These are phyloP conservation scores for Lasiosphaeriaceae sp. DNA, from an alignment of 495 filamentous ascomycete genomes.

Conservation along the genomic window DNA sequence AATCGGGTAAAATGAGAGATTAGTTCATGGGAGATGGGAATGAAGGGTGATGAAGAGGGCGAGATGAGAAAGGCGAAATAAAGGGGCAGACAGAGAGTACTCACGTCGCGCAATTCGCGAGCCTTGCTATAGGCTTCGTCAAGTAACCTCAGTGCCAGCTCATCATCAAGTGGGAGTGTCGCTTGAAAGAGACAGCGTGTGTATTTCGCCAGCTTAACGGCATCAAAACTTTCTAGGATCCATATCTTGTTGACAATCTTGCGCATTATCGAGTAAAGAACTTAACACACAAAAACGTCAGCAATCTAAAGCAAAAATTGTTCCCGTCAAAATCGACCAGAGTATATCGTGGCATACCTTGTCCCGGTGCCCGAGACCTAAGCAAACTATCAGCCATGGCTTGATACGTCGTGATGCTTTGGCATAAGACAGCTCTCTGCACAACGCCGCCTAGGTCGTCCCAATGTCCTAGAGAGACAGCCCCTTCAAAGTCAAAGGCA, in stretches of 20 bases:
- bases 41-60: not conserved
- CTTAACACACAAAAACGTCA: constrained; percentile 19
- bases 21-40: too few relatives aligned
- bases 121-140: constrained; percentile 53
- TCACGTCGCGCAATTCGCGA: constrained; percentile 37
- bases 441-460: constrained; percentile 60
- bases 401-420: constrained; percentile 37
- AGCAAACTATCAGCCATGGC: constrained; percentile 60
- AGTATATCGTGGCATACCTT: constrained; percentile 27
- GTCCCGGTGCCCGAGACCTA: constrained; percentile 47
- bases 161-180: constrained; percentile 46
- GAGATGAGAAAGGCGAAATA: not conserved
- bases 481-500: constrained; percentile 74
- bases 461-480: constrained; percentile 62
- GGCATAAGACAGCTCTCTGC: constrained; percentile 43
- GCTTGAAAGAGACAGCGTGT: constrained; percentile 68
- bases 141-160: constrained; percentile 50
- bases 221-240: constrained; percentile 47
- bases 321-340: not conserved
- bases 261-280: constrained; percentile 47
- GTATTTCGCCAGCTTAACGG: constrained; percentile 61
- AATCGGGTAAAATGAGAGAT: too few relatives aligned
- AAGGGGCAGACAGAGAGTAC: not conserved
- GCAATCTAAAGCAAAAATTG: not conserved
- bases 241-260: constrained; percentile 63